These are phyloP conservation scores for Neostapfia colusana DNA, from an alignment of 176 grass and related monocot genomes.

Conservation along the genomic window DNA sequence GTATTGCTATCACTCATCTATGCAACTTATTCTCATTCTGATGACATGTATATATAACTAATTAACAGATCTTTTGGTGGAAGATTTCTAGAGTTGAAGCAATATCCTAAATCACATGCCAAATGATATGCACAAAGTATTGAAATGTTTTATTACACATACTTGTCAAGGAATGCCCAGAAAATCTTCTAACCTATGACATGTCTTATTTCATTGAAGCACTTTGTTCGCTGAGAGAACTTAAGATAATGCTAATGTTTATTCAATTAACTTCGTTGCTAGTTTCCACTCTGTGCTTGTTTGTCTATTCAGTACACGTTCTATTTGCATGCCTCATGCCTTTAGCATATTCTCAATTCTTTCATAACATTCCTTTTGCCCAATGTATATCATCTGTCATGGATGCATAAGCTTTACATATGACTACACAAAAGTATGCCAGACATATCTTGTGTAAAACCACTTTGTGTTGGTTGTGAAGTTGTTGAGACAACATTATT, in stretches of 20 bases:
- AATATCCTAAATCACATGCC: slow-evolving; percentile 7
- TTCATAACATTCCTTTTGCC: background rate
- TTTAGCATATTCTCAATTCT: background rate
- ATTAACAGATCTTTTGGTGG: background rate
- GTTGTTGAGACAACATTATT: no score
- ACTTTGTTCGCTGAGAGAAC: slow-evolving; percentile 3
- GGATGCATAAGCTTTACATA: background rate
- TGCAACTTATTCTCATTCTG: background rate
- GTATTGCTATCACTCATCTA: slow-evolving; percentile 7
- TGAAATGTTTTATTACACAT: background rate
- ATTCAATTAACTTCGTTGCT: background rate
- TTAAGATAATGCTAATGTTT: slow-evolving; percentile 1
- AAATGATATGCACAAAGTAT: slow-evolving; percentile 48
- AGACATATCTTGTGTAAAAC: no score
- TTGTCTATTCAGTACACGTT: background rate
- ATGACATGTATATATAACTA: background rate
- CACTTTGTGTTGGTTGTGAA: no score
- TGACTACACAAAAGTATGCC: background rate
- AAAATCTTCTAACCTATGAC: background rate
- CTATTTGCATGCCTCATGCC: background rate
- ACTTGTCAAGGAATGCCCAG: slow-evolving; percentile 15
- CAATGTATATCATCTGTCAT: background rate
- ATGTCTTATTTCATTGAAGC: background rate
- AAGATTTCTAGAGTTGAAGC: slow-evolving; percentile 18
- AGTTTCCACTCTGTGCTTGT: background rate